Evolutionary conservation across 441 rosid genomes (phyloP).

Genomic region (Biscutella laevigata): DNA sequence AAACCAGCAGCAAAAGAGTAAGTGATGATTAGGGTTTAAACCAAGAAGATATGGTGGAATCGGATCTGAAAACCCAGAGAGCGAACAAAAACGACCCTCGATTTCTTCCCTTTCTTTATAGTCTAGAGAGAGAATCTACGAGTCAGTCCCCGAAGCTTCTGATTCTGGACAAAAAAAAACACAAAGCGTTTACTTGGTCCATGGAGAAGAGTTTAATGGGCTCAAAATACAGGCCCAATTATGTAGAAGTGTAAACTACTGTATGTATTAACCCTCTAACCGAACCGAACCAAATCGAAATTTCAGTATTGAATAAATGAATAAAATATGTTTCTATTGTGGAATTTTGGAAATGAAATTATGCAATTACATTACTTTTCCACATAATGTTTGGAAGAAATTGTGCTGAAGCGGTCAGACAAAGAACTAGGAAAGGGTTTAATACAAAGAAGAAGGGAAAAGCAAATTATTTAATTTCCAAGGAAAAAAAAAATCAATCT

Average conservation of each 20-base stretch:
- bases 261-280: no score
- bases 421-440: conserved; percentile 14
- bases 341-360: no score
- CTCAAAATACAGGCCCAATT: no score
- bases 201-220: no score
- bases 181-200: no score
- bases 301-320: no score
- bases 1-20: no score
- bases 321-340: no score
- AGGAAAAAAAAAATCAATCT: background rate
- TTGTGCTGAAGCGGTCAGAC: conserved; percentile 17
- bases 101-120: conserved; percentile 5
- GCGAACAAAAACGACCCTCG: background rate
- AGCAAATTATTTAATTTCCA: conserved; percentile 18
- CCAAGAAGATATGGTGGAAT: background rate
- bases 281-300: no score
- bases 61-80: conserved; percentile 13
- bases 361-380: conserved; percentile 20
- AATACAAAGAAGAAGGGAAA: background rate
- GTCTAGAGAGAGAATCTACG: conserved; percentile 6
- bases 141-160: conserved; percentile 20
- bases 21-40: background rate
- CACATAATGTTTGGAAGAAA: conserved; percentile 16
- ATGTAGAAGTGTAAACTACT: no score
- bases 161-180: no score